Evolutionary conservation across 192 early-diverging fungal genomes (phyloP).

Genomic region (Backusella australiensis): DNA sequence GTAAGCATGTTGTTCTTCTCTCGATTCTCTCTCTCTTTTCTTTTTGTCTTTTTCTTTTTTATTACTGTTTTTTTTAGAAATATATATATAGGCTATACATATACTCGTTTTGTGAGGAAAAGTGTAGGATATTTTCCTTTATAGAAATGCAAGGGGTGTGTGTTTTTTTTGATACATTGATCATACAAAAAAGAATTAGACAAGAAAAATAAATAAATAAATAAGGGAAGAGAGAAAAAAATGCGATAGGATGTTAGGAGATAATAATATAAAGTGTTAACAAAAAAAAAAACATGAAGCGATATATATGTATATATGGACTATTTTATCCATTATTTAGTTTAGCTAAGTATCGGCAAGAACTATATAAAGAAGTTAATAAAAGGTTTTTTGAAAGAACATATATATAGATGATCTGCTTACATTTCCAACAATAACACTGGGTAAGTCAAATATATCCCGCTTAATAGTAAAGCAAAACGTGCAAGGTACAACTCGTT

Average conservation of each 20-base stretch:
- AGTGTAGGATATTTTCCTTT: not conserved
- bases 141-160: not conserved
- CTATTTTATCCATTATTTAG: not conserved
- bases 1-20: not conserved
- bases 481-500: constrained; percentile 75
- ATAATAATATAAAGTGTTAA: not conserved
- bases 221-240: not conserved
- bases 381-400: not conserved
- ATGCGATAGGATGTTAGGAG: not conserved
- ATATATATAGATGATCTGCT: not conserved
- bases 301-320: not conserved
- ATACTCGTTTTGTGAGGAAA: not conserved
- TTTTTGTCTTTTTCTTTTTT: not conserved
- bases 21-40: not conserved
- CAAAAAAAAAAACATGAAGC: not conserved
- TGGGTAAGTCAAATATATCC: constrained; percentile 94
- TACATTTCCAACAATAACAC: constrained; percentile 78
- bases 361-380: constrained; percentile 13
- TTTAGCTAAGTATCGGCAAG: constrained; percentile 29
- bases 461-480: constrained; percentile 97
- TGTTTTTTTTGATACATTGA: not conserved
- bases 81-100: not conserved
- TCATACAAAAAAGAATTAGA: not conserved
- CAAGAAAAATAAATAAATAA: not conserved
- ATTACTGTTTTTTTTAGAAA: not conserved